Base-by-base conservation (phyloP, 1,139 yeast species). In the Pichia norvegensis region DNA sequence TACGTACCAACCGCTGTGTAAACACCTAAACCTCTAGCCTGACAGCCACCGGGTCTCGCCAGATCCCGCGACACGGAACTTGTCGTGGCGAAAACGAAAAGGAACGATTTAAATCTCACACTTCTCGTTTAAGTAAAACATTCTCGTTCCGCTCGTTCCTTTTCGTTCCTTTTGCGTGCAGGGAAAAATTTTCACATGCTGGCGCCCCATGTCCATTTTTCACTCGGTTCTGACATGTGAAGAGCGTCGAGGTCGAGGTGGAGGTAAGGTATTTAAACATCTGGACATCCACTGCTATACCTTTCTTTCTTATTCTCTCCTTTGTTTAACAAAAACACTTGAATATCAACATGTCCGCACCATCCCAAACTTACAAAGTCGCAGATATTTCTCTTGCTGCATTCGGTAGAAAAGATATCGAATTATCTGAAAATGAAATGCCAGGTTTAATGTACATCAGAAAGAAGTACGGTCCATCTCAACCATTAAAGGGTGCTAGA, bases 391-490 rank as follows among this genome's bases (percentile, higher is more conserved):
- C 97, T 62, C 81, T 92, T 61, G 98, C 99, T 67, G 98, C 98
- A 67, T 92, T 92, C 72, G 99, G 99, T 75, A 88, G 98, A 80
- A 94, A 92, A 76, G 99, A 92, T 75, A 92, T 92, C 66, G 97
- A 92, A 74, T 81, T 92, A 69, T 92, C 98, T 58, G 98, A 94
- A 78, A 92, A 92, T 70, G 98, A 92, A 76, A 94, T 94, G 98
- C 98, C 98, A 62, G 99, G 99, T 78, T 81, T 92, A 67, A 92
- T 92, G 95, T 86, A 90, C 74, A 90, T 92, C 74, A 85, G 98
- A 77, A 79, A 77, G 71, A 82, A 84, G 72, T 92, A 90, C 76
- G 97, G 95, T 61, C 74, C 76, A 48, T 82, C 79, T 56, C 97
- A 92, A 75, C 98, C 98, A 59, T 82, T 92, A 72, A 85, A 85